Evolutionary conservation across 805 yeast species (phyloP).

Genomic region (Candida tallmaniae): DNA sequence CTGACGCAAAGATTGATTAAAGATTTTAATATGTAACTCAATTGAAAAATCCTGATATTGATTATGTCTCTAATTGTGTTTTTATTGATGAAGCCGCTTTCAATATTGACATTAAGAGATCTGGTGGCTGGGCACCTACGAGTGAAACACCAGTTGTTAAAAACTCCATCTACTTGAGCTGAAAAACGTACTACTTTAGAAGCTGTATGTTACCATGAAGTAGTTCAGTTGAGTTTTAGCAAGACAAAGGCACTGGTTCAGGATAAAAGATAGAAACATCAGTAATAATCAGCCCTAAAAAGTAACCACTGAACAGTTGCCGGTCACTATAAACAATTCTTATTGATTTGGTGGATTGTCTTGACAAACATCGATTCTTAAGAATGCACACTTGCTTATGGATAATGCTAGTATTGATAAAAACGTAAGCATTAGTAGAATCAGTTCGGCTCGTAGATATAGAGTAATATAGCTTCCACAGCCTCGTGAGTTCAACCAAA

Average conservation of each 20-base stretch:
- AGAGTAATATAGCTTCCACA: slow-evolving; percentile 2
- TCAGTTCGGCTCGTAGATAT: slow-evolving; percentile 1
- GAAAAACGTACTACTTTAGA: slow-evolving; percentile 6
- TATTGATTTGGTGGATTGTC: slow-evolving; percentile 6
- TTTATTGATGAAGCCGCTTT: slow-evolving; percentile 16
- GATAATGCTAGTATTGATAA: background rate
- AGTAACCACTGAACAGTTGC: slow-evolving; percentile 7
- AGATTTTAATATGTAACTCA: slow-evolving; percentile 6
- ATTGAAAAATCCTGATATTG: slow-evolving; percentile 5
- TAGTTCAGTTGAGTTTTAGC: slow-evolving; percentile 9
- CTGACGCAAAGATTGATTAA: slow-evolving; percentile 5
- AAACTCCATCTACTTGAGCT: slow-evolving; percentile 4
- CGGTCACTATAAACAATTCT: slow-evolving; percentile 10
- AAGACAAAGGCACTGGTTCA: slow-evolving; percentile 7
- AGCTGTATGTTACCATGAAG: slow-evolving; percentile 9
- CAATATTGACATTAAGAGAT: slow-evolving; percentile 11
- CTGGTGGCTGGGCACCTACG: slow-evolving; percentile 9
- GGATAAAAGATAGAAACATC: slow-evolving; percentile 2
- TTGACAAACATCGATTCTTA: slow-evolving; percentile 4
- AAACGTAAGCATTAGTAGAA: slow-evolving; percentile 3
- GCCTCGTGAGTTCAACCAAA: slow-evolving; percentile 11
- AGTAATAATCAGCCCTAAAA: slow-evolving; percentile 1
- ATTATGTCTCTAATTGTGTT: slow-evolving; percentile 9
- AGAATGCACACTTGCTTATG: background rate
- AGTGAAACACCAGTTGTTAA: slow-evolving; percentile 11